Conservation (phyloP, 805 yeast species). For the Kluyveromyces siamensis region DNA sequence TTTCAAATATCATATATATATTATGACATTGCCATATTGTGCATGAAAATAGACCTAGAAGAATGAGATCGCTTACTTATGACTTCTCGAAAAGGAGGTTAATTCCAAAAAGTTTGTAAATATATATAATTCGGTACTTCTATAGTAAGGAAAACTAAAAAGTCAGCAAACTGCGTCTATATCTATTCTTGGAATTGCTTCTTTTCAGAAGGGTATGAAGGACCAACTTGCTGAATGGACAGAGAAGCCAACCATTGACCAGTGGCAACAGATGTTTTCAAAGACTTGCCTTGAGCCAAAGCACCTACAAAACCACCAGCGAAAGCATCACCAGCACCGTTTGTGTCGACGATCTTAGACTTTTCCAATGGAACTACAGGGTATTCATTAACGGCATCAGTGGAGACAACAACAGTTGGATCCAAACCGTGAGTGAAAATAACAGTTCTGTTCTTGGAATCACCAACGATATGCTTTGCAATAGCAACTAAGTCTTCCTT, state of each 20-base stretch:
- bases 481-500: constrained; percentile 57
- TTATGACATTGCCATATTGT: not conserved
- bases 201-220: constrained; percentile 82
- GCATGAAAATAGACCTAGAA: too few species aligned
- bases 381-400: constrained; percentile 40
- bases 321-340: constrained; percentile 98
- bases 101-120: not conserved
- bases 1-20: not conserved
- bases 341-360: constrained; percentile 74
- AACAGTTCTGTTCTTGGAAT: constrained; percentile 77
- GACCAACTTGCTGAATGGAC: constrained; percentile 90
- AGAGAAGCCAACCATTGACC: constrained; percentile 97
- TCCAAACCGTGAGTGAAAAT: constrained; percentile 93
- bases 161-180: not conserved
- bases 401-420: constrained; percentile 72
- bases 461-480: constrained; percentile 57
- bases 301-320: constrained; percentile 95
- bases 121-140: too few species aligned
- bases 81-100: too few species aligned
- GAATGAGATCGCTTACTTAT: too few species aligned
- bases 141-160: not conserved
- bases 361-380: constrained; percentile 66
- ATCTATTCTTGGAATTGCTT: constrained; percentile 33
- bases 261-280: constrained; percentile 57
- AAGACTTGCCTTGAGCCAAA: constrained; percentile 59